A percentile compares a stretch with the other conserved stretches of the same genome.
Conservation (phyloP, 2,329 filamentous ascomycete genomes). For the Hyphodiscus sp. region DNA sequence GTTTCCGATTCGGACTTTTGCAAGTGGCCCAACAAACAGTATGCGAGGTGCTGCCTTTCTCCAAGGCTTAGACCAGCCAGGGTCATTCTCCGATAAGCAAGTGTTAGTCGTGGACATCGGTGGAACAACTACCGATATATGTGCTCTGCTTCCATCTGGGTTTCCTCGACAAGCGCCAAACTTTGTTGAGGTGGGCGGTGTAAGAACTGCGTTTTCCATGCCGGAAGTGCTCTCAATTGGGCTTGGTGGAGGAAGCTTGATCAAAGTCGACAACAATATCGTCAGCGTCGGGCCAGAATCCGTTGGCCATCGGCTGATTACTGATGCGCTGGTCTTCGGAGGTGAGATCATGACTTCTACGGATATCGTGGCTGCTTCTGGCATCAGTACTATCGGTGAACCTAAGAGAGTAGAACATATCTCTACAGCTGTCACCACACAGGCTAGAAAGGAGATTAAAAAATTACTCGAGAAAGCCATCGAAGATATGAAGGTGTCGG, state of each 20-base stretch:
- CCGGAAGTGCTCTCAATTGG: conserved; percentile 48
- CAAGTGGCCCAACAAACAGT: conserved; percentile 54
- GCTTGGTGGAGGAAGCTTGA: conserved; percentile 41
- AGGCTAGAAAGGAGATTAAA: conserved; percentile 28
- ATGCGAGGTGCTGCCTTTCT: conserved; percentile 57
- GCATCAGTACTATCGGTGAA: conserved; percentile 15
- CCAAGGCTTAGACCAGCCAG: conserved; percentile 1
- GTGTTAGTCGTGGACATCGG: conserved; percentile 45
- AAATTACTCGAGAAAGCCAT: conserved; percentile 30
- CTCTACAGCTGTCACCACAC: background rate
- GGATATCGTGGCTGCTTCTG: conserved; percentile 36
- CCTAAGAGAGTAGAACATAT: background rate
- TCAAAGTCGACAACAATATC: background rate
- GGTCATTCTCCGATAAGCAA: background rate
- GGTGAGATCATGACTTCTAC: conserved; percentile 44
- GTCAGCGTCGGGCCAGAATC: background rate
- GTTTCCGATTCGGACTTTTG: conserved; percentile 54
- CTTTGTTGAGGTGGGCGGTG: conserved; percentile 48
- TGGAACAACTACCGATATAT: conserved; percentile 51
- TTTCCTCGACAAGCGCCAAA: conserved; percentile 52
- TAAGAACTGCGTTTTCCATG: conserved; percentile 51
- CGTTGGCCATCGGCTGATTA: background rate
- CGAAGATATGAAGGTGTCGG: conserved; percentile 48
- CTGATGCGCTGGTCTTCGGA: conserved; percentile 39
- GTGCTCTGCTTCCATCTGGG: conserved; percentile 47